phyloP scores from a whole-genome alignment of 495 filamentous ascomycete genomes.

The Lindgomyces ingoldianus region DNA sequence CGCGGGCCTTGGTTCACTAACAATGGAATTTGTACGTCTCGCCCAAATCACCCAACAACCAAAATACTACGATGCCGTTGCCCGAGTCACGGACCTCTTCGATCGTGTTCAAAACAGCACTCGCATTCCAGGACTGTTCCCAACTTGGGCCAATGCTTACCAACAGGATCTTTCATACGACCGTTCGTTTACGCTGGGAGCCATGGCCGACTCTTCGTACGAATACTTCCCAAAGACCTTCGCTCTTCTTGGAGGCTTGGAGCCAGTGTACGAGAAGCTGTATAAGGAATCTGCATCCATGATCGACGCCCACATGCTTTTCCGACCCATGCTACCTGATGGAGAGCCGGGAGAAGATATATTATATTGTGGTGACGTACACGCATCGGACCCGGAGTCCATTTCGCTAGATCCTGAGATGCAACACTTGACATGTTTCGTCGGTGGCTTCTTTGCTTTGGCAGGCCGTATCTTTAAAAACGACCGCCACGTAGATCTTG shows the following conservation, averaged over 20 bases:
- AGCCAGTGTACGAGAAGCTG: slow-evolving; percentile 49
- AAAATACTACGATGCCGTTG: slow-evolving; percentile 47
- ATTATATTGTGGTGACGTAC: slow-evolving; percentile 46
- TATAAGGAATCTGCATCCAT: slow-evolving; percentile 46
- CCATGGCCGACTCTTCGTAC: slow-evolving; percentile 45
- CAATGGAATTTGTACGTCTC: slow-evolving; percentile 47
- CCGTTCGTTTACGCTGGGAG: slow-evolving; percentile 44
- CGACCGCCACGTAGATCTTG: slow-evolving; percentile 37
- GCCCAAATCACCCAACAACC: slow-evolving; percentile 43
- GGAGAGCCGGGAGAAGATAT: slow-evolving; percentile 42
- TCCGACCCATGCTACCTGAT: slow-evolving; percentile 50
- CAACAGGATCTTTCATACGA: slow-evolving; percentile 7
- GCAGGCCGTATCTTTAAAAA: slow-evolving; percentile 36
- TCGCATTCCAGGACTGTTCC: slow-evolving; percentile 46
- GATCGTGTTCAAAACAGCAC: slow-evolving; percentile 42
- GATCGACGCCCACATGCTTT: slow-evolving; percentile 47
- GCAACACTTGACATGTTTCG: slow-evolving; percentile 46
- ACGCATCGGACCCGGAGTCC: slow-evolving; percentile 26
- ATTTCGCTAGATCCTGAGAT: slow-evolving; percentile 42
- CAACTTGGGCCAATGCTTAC: slow-evolving; percentile 39
- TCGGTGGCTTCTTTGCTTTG: slow-evolving; percentile 41
- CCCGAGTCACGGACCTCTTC: slow-evolving; percentile 40
- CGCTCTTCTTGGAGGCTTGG: slow-evolving; percentile 43
- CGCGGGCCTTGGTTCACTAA: slow-evolving; percentile 46
- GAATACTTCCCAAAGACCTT: slow-evolving; percentile 47